Evolutionary conservation across 306 rosid genomes (phyloP).

Genomic region (Fagus sylvatica): DNA sequence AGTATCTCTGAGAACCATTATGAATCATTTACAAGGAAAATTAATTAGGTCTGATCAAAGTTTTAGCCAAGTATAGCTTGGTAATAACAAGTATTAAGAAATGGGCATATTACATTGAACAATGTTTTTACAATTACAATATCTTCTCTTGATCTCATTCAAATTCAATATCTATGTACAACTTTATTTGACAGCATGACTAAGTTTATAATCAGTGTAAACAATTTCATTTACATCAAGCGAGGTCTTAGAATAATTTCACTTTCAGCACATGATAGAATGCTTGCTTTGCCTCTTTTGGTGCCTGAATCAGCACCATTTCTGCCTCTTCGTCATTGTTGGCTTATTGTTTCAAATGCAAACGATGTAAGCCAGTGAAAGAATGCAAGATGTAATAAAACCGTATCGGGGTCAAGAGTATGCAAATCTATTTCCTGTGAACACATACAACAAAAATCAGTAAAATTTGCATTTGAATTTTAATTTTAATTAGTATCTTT

Average conservation of each 20-base stretch:
- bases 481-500: neutral
- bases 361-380: conserved; percentile 15
- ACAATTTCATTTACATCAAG: neutral
- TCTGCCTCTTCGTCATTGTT: neutral
- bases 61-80: neutral
- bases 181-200: neutral
- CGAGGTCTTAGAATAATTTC: neutral
- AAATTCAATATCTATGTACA: neutral
- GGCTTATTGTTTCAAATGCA: neutral
- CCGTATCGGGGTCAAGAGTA: neutral
- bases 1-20: too few relatives aligned
- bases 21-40: too few relatives aligned
- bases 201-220: neutral
- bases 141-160: neutral
- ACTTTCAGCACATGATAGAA: neutral
- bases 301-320: neutral
- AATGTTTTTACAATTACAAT: neutral
- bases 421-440: conserved; percentile 29
- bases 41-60: neutral
- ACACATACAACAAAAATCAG: neutral
- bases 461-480: neutral
- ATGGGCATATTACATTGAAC: neutral
- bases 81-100: neutral
- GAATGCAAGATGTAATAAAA: neutral
- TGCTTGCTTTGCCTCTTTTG: neutral